These are phyloP conservation scores for Aspergillus spinulosporus DNA, from an alignment of 2,329 filamentous ascomycete genomes.

Conservation along the genomic window DNA sequence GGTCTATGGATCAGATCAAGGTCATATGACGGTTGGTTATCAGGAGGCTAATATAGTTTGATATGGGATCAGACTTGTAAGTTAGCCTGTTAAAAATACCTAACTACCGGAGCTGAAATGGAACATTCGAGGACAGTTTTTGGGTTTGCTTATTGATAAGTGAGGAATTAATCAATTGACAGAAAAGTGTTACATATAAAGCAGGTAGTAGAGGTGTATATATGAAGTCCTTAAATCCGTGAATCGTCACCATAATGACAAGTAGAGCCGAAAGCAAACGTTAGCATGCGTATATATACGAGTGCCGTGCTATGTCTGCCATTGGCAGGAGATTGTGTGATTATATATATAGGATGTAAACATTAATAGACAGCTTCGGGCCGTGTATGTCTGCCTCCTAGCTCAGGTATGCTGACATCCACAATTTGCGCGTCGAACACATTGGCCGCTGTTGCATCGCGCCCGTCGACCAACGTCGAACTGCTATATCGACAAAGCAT, in stretches of 20 bases:
- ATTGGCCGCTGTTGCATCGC: conserved; percentile 7
- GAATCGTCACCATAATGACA: background rate
- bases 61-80: too few relatives aligned
- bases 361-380: conserved; percentile 10
- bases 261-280: background rate
- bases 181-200: background rate
- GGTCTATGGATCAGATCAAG: too few relatives aligned
- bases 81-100: too few relatives aligned
- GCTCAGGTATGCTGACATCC: conserved; percentile 38
- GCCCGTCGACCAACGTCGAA: conserved; percentile 7
- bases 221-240: conserved; percentile 38
- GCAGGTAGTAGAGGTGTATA: background rate
- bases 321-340: background rate
- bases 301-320: conserved; percentile 2
- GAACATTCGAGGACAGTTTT: too few relatives aligned
- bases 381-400: conserved; percentile 28
- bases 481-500: conserved; percentile 18
- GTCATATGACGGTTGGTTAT: background rate
- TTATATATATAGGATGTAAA: background rate
- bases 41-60: too few relatives aligned
- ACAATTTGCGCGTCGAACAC: conserved; percentile 39
- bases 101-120: too few relatives aligned
- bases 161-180: too few relatives aligned
- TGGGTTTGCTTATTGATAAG: too few relatives aligned
- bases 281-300: background rate